Evolutionary conservation across 2,329 filamentous ascomycete species (phyloP), one percentile per base, ranked within the genome.

Genomic region (Eutypella sp.): DNA sequence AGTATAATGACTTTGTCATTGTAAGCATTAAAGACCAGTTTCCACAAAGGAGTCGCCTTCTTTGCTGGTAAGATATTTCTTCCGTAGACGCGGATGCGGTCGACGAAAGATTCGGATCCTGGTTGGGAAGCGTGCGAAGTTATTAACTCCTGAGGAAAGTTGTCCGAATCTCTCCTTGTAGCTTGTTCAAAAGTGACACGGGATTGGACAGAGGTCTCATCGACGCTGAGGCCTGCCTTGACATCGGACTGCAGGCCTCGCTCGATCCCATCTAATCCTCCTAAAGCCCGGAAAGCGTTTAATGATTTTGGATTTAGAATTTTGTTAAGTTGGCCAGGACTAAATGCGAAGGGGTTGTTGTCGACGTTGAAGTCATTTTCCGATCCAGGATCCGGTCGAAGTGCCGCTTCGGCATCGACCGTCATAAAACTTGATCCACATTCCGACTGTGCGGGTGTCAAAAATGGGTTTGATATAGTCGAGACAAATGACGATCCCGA

Each of bases 1-100:
- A 89, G 67, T 33, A 89, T 83, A 33, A 89, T 75, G 29, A 89
- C 81, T 52, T 85, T 85, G 64, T 89, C 85, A 54, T 87, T 85
- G 62, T 85, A 87, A 3, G 84, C 82, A 50, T 77, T 77, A 84
- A 84, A 88, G 47, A 82, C 72, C 7, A 87, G 60, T 47, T 68
- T 69, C 60, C 78, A 72, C 34, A 86, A 72, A 2, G 77, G 74
- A 10, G 78, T 79, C 0, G 76, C 69, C 54, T 82, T 80, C 53
- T 82, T 79, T 33, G 76, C 71, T 0, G 82, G 82, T 7, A 86
- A 62, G 5, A 69, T 61, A 53, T 86, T 86, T 52, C 76, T 74
- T 39, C 75, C 73, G 57, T 75, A 85, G 4, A 85, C 67, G 25
- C 81, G 69, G 45, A 74, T 71, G n/a, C 82, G 73, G 57, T 85